Percentiles rank a stretch among this genome's conserved stretches.
phyloP scores from a whole-genome alignment of 176 grass and related monocot genomes.

The Phragmites australis region DNA sequence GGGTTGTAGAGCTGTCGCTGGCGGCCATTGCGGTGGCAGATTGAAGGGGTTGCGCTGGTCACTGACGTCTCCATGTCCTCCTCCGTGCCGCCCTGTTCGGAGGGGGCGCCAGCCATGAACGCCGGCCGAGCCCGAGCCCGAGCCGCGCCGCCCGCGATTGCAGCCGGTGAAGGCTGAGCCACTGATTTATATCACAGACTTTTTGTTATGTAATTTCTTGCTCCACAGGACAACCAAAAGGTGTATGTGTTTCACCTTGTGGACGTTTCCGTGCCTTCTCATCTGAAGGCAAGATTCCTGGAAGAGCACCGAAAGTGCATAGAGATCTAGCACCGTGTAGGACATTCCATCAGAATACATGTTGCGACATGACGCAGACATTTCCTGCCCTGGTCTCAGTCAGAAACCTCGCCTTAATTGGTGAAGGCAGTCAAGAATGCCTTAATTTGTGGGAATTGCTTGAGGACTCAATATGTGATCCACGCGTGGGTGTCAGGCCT shows the following conservation, averaged over 20 bases:
- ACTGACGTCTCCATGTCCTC: no score
- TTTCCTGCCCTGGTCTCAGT: slow-evolving; percentile 71
- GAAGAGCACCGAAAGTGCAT: slow-evolving; percentile 62
- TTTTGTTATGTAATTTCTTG: not conserved
- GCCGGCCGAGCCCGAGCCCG: no score
- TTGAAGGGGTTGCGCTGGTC: no score
- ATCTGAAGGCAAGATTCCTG: slow-evolving; percentile 71
- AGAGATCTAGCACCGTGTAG: slow-evolving; percentile 85
- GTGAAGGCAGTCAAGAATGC: slow-evolving; percentile 84
- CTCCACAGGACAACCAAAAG: slow-evolving; percentile 52
- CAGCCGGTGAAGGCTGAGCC: no score
- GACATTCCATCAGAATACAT: slow-evolving; percentile 83
- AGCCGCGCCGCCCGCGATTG: no score
- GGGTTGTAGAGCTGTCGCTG: no score
- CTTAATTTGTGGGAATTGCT: slow-evolving; percentile 94
- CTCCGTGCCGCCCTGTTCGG: no score
- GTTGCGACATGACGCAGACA: slow-evolving; percentile 80
- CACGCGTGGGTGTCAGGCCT: slow-evolving; percentile 57
- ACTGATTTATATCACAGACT: not conserved
- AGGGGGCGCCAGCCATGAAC: no score
- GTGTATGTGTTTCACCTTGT: slow-evolving; percentile 77
- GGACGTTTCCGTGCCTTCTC: slow-evolving; percentile 75
- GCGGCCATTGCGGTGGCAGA: no score
- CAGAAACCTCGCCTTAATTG: slow-evolving; percentile 80
- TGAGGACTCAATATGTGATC: slow-evolving; percentile 96